phyloP scores from a whole-genome alignment of 1,284 basidiomycete species.

The Mycosarcoma maydis region DNA sequence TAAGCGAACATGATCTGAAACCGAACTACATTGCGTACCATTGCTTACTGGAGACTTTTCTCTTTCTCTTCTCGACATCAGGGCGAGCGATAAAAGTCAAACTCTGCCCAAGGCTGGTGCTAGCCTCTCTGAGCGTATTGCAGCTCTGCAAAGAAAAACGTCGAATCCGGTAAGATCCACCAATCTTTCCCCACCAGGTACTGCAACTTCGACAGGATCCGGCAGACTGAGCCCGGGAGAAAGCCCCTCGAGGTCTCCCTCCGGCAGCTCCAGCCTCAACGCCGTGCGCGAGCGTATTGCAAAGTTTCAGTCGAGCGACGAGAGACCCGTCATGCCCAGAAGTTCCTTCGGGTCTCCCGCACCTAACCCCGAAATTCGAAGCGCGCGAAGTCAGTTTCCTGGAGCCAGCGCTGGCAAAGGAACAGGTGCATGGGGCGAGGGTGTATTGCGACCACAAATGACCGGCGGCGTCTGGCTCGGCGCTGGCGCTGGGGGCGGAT shows the following conservation, averaged over 20 bases:
- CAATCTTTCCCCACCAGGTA: slow-evolving; percentile 28
- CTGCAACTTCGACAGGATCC: slow-evolving; percentile 12
- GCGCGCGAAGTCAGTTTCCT: slow-evolving; percentile 44
- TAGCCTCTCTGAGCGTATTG: slow-evolving; percentile 59
- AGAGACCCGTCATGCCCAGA: slow-evolving; percentile 54
- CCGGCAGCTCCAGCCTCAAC: slow-evolving; percentile 22
- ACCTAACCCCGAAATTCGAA: slow-evolving; percentile 51
- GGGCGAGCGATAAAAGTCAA: slow-evolving; percentile 26
- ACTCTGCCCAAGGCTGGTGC: slow-evolving; percentile 44
- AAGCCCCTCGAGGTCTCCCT: slow-evolving; percentile 35
- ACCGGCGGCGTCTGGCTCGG: slow-evolving; percentile 61
- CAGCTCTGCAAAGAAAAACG: slow-evolving; percentile 56
- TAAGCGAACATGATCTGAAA: no score
- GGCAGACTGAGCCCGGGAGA: slow-evolving; percentile 43
- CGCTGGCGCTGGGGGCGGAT: slow-evolving; percentile 39
- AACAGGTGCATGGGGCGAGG: slow-evolving; percentile 54
- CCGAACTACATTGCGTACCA: no score
- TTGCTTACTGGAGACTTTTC: not conserved
- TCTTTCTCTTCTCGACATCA: not conserved
- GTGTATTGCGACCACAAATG: slow-evolving; percentile 57
- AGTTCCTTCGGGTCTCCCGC: slow-evolving; percentile 60
- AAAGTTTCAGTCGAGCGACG: slow-evolving; percentile 53
- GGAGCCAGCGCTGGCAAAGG: slow-evolving; percentile 47
- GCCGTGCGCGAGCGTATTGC: slow-evolving; percentile 59
- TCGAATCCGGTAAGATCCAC: slow-evolving; percentile 33